phyloP scores from a whole-genome alignment of 2,329 filamentous ascomycete genomes.

The Tolypocladium endophyticum region DNA sequence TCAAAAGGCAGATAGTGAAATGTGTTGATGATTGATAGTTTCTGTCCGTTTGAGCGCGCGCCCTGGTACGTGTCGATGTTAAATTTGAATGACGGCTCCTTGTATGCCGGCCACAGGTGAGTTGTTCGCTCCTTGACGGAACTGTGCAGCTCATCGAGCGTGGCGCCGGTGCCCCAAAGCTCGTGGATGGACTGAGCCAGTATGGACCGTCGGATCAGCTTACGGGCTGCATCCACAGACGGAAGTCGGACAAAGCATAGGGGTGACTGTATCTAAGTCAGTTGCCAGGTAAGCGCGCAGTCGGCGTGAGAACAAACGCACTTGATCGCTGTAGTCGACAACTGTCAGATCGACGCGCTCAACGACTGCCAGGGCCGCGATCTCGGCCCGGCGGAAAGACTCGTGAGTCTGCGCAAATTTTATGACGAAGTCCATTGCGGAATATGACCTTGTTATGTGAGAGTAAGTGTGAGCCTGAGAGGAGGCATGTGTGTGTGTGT shows the following conservation, averaged over 20 bases:
- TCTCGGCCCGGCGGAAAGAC: slow-evolving; percentile 78
- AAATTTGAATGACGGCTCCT: slow-evolving; percentile 66
- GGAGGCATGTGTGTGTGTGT: not conserved
- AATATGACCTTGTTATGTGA: not conserved
- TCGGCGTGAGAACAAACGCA: slow-evolving; percentile 32
- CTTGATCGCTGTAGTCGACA: slow-evolving; percentile 62
- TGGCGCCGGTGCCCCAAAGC: slow-evolving; percentile 68
- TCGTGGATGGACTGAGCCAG: slow-evolving; percentile 77
- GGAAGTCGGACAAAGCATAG: slow-evolving; percentile 69
- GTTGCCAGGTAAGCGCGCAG: slow-evolving; percentile 3
- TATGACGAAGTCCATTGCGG: slow-evolving; percentile 65
- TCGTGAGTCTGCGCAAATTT: slow-evolving; percentile 85
- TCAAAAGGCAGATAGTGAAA: slow-evolving; percentile 71
- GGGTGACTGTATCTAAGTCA: slow-evolving; percentile 53
- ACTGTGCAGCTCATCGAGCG: slow-evolving; percentile 58
- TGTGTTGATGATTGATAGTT: slow-evolving; percentile 67
- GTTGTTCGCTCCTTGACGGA: slow-evolving; percentile 49
- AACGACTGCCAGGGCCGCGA: slow-evolving; percentile 66
- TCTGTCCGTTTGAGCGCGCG: slow-evolving; percentile 51
- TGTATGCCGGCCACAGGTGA: slow-evolving; percentile 58
- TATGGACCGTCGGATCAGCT: slow-evolving; percentile 66
- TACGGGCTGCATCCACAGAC: slow-evolving; percentile 51
- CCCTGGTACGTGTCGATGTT: slow-evolving; percentile 73
- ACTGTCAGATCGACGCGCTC: slow-evolving; percentile 59
- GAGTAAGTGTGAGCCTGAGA: not conserved